Base-by-base conservation (phyloP, 2,329 filamentous ascomycete species). In the Sporothrix phasma region DNA sequence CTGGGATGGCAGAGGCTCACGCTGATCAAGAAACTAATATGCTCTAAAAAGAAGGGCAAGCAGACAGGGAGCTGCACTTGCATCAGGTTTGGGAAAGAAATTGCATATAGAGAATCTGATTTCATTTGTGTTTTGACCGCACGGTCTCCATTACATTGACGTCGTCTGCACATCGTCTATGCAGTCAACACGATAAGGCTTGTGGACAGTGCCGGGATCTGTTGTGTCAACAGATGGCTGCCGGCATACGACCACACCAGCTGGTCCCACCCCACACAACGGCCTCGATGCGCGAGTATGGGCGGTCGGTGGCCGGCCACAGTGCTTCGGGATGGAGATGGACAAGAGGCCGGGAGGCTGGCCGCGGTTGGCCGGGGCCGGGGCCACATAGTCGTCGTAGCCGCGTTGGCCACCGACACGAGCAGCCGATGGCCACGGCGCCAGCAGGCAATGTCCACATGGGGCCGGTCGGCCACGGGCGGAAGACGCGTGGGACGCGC, bases 391-490 rank as follows among this genome's bases (percentile, higher is more conserved):
- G 59, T 58, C 45, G 2, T 39, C 53, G 65, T 73, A 70, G 1
- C 69, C 71, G 69, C 68, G 66, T 78, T 77, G 2, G 76, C 76
- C 5, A 78, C 71, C 24, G 73, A 73, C 3, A 78, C 70, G 66
- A 79, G 66, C 64, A 74, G 66, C 67, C 69, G 67, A 7, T 61
- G 22, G 2, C 59, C 62, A 1, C 51, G 45, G 3, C 70, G 60
- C 76, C 76, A 78, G 34, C 72, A 74, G 31, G 76, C 73, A 47
- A 70, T 72, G 66, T 78, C 76, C 1, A 76, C 61, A 37, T 68
- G 64, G 15, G 59, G 56, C 2, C 70, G 34, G 8, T 19, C 65
- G 0, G 61, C 62, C 1, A 65, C 67, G 5, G 22, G n/a, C 19
- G 72, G 70, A 41, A 68, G 64, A 15, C 62, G 47, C 49, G 37